Evolutionary conservation across 2,329 filamentous ascomycete genomes (phyloP).

Genomic region (Xylaria arbuscula): DNA sequence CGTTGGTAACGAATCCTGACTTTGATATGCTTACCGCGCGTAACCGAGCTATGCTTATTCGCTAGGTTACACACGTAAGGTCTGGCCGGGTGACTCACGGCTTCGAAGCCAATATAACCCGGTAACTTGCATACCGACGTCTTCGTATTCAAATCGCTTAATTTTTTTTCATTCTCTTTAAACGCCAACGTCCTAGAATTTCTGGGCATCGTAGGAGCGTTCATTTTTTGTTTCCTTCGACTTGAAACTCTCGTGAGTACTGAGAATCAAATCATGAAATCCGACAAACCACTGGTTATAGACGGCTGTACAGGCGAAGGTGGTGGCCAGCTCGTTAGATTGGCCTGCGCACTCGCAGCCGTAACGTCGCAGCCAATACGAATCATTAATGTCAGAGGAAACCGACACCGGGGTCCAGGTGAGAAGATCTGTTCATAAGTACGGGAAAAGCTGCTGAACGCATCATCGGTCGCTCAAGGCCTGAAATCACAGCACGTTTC

Average conservation of each 20-base stretch:
- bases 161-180: neutral
- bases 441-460: constrained; percentile 13
- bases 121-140: neutral
- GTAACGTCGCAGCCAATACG: constrained; percentile 64
- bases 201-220: neutral
- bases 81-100: constrained; percentile 30
- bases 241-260: neutral
- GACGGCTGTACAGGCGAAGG: constrained; percentile 70
- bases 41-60: neutral
- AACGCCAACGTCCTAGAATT: neutral
- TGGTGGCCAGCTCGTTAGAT: constrained; percentile 69
- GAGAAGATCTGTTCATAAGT: constrained; percentile 41
- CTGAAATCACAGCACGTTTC: constrained; percentile 71
- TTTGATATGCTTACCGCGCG: neutral
- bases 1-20: neutral
- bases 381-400: constrained; percentile 67
- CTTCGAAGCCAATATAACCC: neutral
- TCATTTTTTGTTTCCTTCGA: neutral
- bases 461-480: constrained; percentile 52
- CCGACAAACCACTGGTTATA: constrained; percentile 54
- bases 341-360: constrained; percentile 67
- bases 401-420: constrained; percentile 55
- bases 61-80: neutral
- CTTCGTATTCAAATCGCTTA: neutral
- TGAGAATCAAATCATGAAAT: constrained; percentile 26